A percentile compares a stretch with the other conserved stretches of the same genome.
Conservation (phyloP, 2,329 filamentous ascomycete genomes). For the Aulographum hederae region DNA sequence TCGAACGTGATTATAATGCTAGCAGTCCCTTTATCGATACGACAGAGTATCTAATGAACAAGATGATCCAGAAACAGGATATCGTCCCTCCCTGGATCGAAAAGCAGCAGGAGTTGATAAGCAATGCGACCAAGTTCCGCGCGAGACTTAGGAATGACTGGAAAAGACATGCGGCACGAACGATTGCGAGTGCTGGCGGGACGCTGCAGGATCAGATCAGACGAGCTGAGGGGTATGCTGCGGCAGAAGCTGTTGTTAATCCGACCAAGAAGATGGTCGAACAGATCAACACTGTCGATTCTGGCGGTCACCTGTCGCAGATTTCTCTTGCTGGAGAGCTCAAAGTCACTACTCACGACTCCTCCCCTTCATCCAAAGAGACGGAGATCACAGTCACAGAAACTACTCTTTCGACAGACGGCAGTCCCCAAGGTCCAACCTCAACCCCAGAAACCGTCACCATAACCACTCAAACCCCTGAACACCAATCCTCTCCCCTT, state of each 20-base stretch:
- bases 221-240: constrained; percentile 54
- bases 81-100: constrained; percentile 97
- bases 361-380: not conserved
- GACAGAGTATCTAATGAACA: constrained; percentile 96
- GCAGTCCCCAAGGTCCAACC: constrained; percentile 8
- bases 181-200: constrained; percentile 63
- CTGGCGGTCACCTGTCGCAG: constrained; percentile 27
- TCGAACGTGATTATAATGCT: constrained; percentile 67
- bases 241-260: constrained; percentile 51
- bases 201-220: constrained; percentile 53
- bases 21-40: constrained; percentile 71
- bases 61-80: constrained; percentile 92
- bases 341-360: constrained; percentile 8
- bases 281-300: constrained; percentile 23
- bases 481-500: not conserved
- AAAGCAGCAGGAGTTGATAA: constrained; percentile 80
- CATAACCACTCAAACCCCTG: constrained; percentile 7
- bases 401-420: constrained; percentile 9
- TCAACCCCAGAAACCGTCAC: not conserved
- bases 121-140: constrained; percentile 52
- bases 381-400: constrained; percentile 20
- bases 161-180: constrained; percentile 62
- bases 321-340: constrained; percentile 27
- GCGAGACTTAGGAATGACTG: constrained; percentile 62
- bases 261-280: constrained; percentile 27